Evolutionary conservation across 169 alveolate genomes (phyloP).

Genomic region (Cyclospora cayetanensis): DNA sequence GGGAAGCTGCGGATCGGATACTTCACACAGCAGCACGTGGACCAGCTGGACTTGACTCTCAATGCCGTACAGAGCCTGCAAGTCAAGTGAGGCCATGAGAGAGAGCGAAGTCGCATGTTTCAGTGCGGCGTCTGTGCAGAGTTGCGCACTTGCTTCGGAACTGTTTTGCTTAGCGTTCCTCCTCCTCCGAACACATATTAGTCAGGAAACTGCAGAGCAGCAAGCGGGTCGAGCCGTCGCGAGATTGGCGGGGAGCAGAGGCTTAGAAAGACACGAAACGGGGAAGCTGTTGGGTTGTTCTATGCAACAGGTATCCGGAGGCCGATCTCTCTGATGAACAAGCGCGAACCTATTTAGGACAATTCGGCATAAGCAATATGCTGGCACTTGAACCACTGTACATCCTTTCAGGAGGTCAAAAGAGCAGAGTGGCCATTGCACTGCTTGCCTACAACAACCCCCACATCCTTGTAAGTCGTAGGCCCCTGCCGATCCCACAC

Average conservation of each 20-base stretch:
- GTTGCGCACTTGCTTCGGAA: too few species aligned
- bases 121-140: too few species aligned
- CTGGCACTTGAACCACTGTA: slow-evolving; percentile 96
- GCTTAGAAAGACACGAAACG: too few species aligned
- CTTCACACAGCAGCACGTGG: slow-evolving; percentile 97
- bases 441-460: slow-evolving; percentile 96
- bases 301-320: slow-evolving; percentile 77
- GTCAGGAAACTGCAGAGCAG: too few species aligned
- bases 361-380: slow-evolving; percentile 95
- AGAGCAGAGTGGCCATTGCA: slow-evolving; percentile 96
- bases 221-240: too few species aligned
- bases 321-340: slow-evolving; percentile 88
- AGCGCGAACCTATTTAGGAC: slow-evolving; percentile 92
- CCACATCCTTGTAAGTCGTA: slow-evolving; percentile 83
- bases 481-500: too few species aligned
- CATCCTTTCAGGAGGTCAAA: slow-evolving; percentile 98
- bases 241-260: not conserved
- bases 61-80: slow-evolving; percentile 96
- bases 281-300: too few species aligned
- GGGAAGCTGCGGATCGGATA: slow-evolving; percentile 93
- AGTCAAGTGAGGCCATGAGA: slow-evolving; percentile 49
- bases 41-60: slow-evolving; percentile 91
- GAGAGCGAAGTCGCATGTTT: too few species aligned
- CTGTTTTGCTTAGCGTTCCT: too few species aligned
- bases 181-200: too few species aligned